Base-by-base conservation (phyloP, 2,329 filamentous ascomycete species). In the Plenodomus tracheiphilus region DNA sequence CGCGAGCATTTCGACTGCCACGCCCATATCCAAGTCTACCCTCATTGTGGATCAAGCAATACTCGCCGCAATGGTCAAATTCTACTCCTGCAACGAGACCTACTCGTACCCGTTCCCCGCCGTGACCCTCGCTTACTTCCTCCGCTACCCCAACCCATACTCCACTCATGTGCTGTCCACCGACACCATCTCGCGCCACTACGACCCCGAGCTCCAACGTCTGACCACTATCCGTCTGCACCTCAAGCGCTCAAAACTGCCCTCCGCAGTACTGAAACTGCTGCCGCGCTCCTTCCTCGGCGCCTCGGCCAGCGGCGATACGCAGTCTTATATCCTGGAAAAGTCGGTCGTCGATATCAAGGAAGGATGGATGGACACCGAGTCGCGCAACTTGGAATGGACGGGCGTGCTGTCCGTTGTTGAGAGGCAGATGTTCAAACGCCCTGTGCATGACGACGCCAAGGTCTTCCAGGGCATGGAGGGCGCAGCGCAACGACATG, bases 61-160 rank as follows among this genome's bases (percentile, higher is more conserved):
- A 53, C 16, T 17, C 35, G 35, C 17, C 43, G 40, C 34, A 15
- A 80, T 80, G 78, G 78, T 80, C 59, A 79, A 79, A 67, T 78
- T 80, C 71, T 79, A 79, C 72, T 74, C 72, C 39, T 71, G 68
- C 62, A 84, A 82, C 74, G 87, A 89, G 71, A 83, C 81, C 65
- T 91, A 92, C 79, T 81, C 85, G 58, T 90, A 93, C 74, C 86
- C 88, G 41, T 93, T 93, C 77, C 85, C 88, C 54, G 89, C 89
- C 70, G 89, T 94, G 54, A 91, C 89, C 41, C 86, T 94, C 72
- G 89, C 89, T 75, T 94, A 91, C 81, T 94, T 93, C 75, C 86
- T 94, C 41, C 88, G 89, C 58, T 94, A 94, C 75, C 91, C 88
- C 58, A 94, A 93, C 67, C 89, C 89, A 6, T 92, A 93, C 76